Conservation (phyloP, 331 rosid genomes). For the Spiraea crenata region DNA sequence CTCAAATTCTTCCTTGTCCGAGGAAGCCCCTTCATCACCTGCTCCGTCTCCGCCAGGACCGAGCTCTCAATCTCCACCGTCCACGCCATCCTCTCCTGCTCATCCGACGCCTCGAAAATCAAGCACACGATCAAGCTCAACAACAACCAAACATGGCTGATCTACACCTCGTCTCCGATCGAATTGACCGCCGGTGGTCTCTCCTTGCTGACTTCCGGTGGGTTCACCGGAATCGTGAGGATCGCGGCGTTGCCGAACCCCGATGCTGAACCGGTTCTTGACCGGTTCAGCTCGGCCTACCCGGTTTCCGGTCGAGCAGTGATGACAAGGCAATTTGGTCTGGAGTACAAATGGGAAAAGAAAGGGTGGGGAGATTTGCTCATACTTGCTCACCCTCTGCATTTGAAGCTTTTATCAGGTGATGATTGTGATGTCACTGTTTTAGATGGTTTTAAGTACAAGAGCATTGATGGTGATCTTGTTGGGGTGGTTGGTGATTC, state of each 20-base stretch:
- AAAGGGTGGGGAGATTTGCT: constrained; percentile 81
- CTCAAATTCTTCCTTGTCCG: constrained; percentile 64
- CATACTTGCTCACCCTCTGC: constrained; percentile 83
- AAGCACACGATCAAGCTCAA: constrained; percentile 57
- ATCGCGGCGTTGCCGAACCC: constrained; percentile 54
- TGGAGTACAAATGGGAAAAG: constrained; percentile 73
- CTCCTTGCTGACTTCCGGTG: constrained; percentile 42
- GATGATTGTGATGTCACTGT: constrained; percentile 40
- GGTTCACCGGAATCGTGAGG: constrained; percentile 59
- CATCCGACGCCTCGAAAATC: constrained; percentile 49
- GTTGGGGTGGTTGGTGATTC: constrained; percentile 81
- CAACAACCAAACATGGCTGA: constrained; percentile 78
- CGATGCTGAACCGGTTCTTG: constrained; percentile 43
- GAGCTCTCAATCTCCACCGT: constrained; percentile 54
- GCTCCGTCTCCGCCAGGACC: constrained; percentile 30
- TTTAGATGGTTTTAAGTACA: constrained; percentile 57
- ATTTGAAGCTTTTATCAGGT: constrained; percentile 44
- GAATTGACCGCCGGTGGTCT: constrained; percentile 28
- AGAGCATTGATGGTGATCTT: constrained; percentile 82
- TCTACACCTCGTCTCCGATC: constrained; percentile 54
- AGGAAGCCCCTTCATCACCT: constrained; percentile 78
- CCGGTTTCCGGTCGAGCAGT: constrained; percentile 60
- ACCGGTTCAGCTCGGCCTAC: constrained; percentile 60
- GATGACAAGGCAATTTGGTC: constrained; percentile 52
- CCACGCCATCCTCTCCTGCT: constrained; percentile 55